Percentiles rank a stretch among this genome's conserved stretches.
Conservation (phyloP, 768 basidiomycete genomes). For the Psilocybe tampanensis region DNA sequence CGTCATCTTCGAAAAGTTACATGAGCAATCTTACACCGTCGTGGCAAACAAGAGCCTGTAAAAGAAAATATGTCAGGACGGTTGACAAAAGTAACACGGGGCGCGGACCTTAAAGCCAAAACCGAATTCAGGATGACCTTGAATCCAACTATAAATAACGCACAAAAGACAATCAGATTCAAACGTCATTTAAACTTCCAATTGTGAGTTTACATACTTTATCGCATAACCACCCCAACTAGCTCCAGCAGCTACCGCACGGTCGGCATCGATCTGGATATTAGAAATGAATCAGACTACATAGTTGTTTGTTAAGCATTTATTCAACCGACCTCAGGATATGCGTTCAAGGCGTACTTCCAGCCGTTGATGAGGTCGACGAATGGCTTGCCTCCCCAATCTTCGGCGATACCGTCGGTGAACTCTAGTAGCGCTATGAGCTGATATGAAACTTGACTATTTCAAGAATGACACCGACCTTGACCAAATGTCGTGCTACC, state of each 20-base stretch:
- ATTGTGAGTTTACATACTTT: constrained; percentile 51
- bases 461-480: constrained; percentile 42
- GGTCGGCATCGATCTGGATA: constrained; percentile 62
- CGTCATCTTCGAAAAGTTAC: not conserved
- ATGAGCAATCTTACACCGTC: constrained; percentile 65
- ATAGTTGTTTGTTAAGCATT: not conserved
- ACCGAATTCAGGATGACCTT: constrained; percentile 87
- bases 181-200: not conserved
- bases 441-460: not conserved
- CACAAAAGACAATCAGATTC: not conserved
- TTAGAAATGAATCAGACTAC: not conserved
- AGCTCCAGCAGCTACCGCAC: constrained; percentile 79
- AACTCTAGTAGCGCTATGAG: constrained; percentile 47
- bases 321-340: constrained; percentile 60
- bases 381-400: constrained; percentile 90
- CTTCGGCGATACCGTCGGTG: constrained; percentile 77
- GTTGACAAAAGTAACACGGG: not conserved
- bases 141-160: constrained; percentile 74
- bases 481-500: constrained; percentile 95
- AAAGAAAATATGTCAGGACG: not conserved
- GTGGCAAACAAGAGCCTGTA: constrained; percentile 78
- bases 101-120: constrained; percentile 76
- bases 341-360: constrained; percentile 65
- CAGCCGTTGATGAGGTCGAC: constrained; percentile 76
- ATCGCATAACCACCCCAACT: constrained; percentile 90